Evolutionary conservation across 2,329 filamentous ascomycete species (phyloP), one percentile per base, ranked within the genome.

Genomic region (Neonectria sp.): DNA sequence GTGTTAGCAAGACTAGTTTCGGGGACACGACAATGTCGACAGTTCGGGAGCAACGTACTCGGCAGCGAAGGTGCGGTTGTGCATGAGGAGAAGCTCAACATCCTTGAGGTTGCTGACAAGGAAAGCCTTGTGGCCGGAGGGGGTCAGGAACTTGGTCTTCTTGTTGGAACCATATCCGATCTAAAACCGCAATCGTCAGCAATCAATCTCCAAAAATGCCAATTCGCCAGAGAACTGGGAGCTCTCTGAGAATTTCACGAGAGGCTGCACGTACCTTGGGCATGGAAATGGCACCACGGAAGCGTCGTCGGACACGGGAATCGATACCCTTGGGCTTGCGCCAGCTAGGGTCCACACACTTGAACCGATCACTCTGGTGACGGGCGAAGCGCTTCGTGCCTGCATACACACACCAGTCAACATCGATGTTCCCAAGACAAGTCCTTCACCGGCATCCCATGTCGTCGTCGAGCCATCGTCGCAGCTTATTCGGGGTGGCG

Each of bases 261-360:
- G 52, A 55, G 37, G 66, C 31, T 31, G 43, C 66, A 91, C 94
- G 84, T 95, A 98, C 95, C 90, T 95, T 97, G 87, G 96, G 96
- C 95, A 99, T 98, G 82, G 91, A 91, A 86, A 93, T 92, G 88
- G 93, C 94, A 82, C 96, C 94, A 88, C 94, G 95, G 91, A 99
- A 99, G 78, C 96, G 94, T 90, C 96, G 92, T 84, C 96, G 93
- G 84, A 99, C 95, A 82, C 93, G 89, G 90, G 95, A 97, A 89
- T 99, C 96, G 86, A 99, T 99, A 94, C 96, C 96, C 94, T 99
- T 99, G 79, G 96, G 96, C 91, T 98, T 99, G 88, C 96, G 93
- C 96, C 96, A 99, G 90, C 90, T 92, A 78, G 93, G 84, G 82
- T 89, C 92, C 78, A 98, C 92, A 84, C 96, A 92, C 89, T 92